Conservation (phyloP, 1,284 basidiomycete species). For the Neonothopanus nambi region DNA sequence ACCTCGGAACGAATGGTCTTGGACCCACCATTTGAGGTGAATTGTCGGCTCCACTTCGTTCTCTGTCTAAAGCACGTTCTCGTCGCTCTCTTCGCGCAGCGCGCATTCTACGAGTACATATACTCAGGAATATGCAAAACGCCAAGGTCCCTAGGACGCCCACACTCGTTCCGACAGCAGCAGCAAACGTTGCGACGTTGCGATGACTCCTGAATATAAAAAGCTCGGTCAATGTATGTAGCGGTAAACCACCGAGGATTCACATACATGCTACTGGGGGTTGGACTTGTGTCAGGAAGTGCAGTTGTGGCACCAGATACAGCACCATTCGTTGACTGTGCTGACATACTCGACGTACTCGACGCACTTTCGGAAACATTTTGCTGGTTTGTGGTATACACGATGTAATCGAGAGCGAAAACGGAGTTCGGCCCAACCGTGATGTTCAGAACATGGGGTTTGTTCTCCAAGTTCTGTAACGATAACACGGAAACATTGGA, state of each 20-base stretch:
- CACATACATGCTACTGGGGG: too few relatives aligned
- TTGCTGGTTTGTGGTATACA: constrained; percentile 35
- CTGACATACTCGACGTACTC: not conserved
- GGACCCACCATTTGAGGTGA: constrained; percentile 44
- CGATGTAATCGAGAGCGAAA: constrained; percentile 50
- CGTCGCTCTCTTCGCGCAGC: constrained; percentile 43
- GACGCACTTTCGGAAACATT: constrained; percentile 11
- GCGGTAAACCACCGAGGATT: not conserved
- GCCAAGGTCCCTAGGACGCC: constrained; percentile 49
- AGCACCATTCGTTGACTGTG: not conserved
- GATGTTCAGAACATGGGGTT: constrained; percentile 42
- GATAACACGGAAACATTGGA: constrained; percentile 37
- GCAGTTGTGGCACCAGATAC: not conserved
- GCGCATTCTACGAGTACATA: constrained; percentile 46
- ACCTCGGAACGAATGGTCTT: constrained; percentile 51
- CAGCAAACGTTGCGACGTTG: constrained; percentile 52
- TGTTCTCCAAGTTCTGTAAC: constrained; percentile 34
- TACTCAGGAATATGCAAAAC: constrained; percentile 48
- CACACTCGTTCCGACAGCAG: constrained; percentile 50
- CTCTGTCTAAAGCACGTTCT: constrained; percentile 11
- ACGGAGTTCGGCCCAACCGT: constrained; percentile 45
- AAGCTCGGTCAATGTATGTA: not conserved
- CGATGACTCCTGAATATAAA: constrained; percentile 27
- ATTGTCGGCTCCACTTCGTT: constrained; percentile 18
- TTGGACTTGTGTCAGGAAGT: too few relatives aligned